Base-by-base conservation (phyloP, 441 rosid species). In the Lepidium campestre region DNA sequence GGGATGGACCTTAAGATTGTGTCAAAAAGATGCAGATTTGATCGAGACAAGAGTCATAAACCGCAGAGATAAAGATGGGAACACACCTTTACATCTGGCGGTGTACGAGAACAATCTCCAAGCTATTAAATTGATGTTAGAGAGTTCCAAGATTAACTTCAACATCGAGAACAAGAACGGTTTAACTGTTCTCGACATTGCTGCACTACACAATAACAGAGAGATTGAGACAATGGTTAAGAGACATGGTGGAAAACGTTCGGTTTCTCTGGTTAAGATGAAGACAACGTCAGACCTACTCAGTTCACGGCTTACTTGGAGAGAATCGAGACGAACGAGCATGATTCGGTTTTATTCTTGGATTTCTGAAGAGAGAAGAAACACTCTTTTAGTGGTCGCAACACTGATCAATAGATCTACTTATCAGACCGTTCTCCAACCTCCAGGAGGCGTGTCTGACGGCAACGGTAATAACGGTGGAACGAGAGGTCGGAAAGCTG, bases 1-100 rank as follows among this genome's bases (percentile, higher is more conserved):
- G 62, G 75, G 75, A 37, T 71, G 70, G 75, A 46, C 63, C 10
- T 41, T 14, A 62, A 71, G 75, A 20, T 53, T 71, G 41, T 62
- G 70, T 46, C 62, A 63, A 18, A 62, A 71, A 37, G 75, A 71
- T 54, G 70, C 70, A 45, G 69, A 46, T 31, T 5, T 3, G 47
- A 54, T 56, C 25, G 75, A 71, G 57, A 27, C 35, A 18, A 55
- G 62, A 62, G 69, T 55, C n/a, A 6, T 62, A 27, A 71, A 71
- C 68, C 18, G 48, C 18, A 55, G 70, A 62, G 58, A 71, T 27
- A 52, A 53, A 45, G 70, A 71, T 3, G 75, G 75, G 10, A 36
- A 55, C 65, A 63, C 75, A 2, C 18, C 57, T 55, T 27, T 71
- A 39, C 75, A 63, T 25, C 23, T 55, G 2, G 69, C 70, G 0